These are phyloP conservation scores for Pezicula neosporulosa DNA, from an alignment of 2,329 filamentous ascomycete genomes.

Conservation along the genomic window DNA sequence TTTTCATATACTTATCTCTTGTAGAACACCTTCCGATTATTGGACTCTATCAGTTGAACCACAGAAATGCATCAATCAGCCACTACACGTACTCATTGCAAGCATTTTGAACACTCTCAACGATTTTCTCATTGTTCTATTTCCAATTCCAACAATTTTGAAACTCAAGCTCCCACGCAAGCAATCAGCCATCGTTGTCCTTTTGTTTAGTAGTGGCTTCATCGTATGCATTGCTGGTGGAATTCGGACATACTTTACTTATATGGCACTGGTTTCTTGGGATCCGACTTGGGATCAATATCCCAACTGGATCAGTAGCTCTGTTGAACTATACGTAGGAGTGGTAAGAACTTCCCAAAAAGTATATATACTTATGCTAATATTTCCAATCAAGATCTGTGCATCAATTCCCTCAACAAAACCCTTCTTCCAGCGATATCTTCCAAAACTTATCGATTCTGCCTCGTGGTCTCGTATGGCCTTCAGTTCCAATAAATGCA, in stretches of 20 bases:
- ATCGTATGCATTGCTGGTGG: conserved; percentile 37
- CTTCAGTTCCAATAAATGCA: not conserved
- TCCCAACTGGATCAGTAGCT: conserved; percentile 29
- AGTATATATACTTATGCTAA: not conserved
- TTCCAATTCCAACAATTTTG: conserved; percentile 45
- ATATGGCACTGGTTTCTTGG: conserved; percentile 17
- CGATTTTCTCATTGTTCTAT: conserved; percentile 48
- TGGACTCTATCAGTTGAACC: conserved; percentile 30
- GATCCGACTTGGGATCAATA: conserved; percentile 34
- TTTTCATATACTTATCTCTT: conserved; percentile 8
- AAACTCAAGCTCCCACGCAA: conserved; percentile 40
- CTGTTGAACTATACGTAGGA: conserved; percentile 38
- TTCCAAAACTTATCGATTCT: conserved; percentile 3
- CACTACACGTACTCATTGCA: conserved; percentile 46
- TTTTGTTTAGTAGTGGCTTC: conserved; percentile 45
- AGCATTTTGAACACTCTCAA: conserved; percentile 57
- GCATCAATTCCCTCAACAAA: conserved; percentile 31
- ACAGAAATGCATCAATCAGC: conserved; percentile 43
- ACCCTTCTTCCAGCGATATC: conserved; percentile 32
- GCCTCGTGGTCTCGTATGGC: not conserved
- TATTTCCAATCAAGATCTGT: conserved; percentile 6
- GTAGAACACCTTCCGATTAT: conserved; percentile 32
- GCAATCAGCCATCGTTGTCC: conserved; percentile 42
- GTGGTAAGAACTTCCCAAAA: conserved; percentile 14
- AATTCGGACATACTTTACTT: conserved; percentile 33